Evolutionary conservation across 2,329 filamentous ascomycete genomes (phyloP), one percentile per base, ranked within the genome.

Genomic region (Clarireedia paspali): DNA sequence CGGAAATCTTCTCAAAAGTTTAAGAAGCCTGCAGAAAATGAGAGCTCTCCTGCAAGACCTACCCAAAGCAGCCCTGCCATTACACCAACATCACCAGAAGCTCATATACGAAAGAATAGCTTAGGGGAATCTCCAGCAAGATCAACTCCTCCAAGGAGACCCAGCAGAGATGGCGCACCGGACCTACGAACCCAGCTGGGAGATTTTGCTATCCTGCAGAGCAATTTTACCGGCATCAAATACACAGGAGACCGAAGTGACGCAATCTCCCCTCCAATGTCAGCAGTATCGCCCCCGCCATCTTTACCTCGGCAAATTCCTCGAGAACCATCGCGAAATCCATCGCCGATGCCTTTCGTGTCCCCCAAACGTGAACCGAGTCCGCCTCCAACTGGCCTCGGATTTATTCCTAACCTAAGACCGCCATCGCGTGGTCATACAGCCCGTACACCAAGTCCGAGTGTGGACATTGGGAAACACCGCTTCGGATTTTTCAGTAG

Each of bases 401-500:
- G 67, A 20, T 63, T 68, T 6, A 58, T 68, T 30, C 67, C 67
- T 5, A 64, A 66, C 45, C 51, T 68, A 20, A 60, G 57, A 46
- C 61, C 64, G 6, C 62, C 64, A 17, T 68, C 68, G 20, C 71
- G 60, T 62, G 60, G 40, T 66, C 69, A 45, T 20, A 50, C 52
- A 6, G 68, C 72, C 61, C 73, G 79, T 64, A 73, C 73, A 42
- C 82, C 75, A 56, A 84, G 77, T 59, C 81, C 83, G 2, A 80
- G 77, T 53, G 73, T 82, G 4, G 77, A 76, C 9, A 78, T 80
- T 12, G 81, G 83, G 39, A 77, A 74, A 63, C 77, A 81, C 6
- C 81, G 87, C 2, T 94, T 96, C 68, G 86, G 87, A 1, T 78
- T 96, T 53, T 95, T 96, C 64, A 77, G 85, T 7, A 82, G 87